Evolutionary conservation across 73 alveolate species (phyloP).

Genomic region (Loxodes magnus): DNA sequence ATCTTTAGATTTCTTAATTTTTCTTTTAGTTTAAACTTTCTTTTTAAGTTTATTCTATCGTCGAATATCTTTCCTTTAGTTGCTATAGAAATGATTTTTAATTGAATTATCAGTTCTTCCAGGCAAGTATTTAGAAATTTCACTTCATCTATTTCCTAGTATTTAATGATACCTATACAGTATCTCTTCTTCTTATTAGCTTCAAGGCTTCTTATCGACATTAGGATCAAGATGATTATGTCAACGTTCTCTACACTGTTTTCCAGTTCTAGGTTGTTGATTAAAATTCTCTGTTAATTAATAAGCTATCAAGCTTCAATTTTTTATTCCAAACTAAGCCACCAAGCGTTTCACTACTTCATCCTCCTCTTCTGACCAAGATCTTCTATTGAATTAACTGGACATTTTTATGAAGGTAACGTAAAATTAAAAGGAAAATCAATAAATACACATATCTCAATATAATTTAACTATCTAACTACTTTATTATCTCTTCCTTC

Average conservation of each 20-base stretch:
- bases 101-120: slow-evolving; percentile 49
- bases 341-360: neutral
- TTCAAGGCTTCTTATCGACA: slow-evolving; percentile 21
- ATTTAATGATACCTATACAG: neutral
- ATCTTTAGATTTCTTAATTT: neutral
- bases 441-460: no score
- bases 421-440: no score
- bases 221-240: slow-evolving; percentile 30
- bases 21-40: neutral
- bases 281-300: neutral
- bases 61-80: slow-evolving; percentile 14
- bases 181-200: slow-evolving; percentile 1
- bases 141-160: slow-evolving; percentile 34
- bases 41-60: neutral
- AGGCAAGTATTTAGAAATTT: slow-evolving; percentile 21
- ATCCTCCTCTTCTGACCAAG: neutral
- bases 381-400: no score
- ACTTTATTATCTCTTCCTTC: no score
- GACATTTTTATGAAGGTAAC: no score
- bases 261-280: slow-evolving; percentile 32
- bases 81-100: slow-evolving; percentile 45
- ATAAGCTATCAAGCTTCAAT: neutral
- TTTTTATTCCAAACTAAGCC: neutral
- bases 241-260: slow-evolving; percentile 61
- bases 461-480: no score